Percentiles rank a stretch among this genome's conserved stretches.
Conservation (phyloP, 768 basidiomycete genomes). For the Glaciozyma martinii region DNA sequence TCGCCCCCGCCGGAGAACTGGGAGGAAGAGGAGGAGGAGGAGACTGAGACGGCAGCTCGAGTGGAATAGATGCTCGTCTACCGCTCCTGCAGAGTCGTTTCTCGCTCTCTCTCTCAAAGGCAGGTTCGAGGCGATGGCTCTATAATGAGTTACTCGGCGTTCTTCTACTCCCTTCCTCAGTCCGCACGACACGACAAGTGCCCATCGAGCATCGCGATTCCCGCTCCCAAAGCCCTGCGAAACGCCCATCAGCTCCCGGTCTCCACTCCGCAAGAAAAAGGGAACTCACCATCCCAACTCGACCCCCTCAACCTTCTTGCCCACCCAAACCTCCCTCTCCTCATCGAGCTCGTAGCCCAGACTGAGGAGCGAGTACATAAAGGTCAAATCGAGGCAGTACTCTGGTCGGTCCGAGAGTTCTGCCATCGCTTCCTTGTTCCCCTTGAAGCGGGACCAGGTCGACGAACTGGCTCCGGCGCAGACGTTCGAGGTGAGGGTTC, state of each 20-base stretch:
- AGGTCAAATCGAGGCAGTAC: constrained; percentile 91
- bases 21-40: no score
- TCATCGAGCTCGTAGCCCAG: constrained; percentile 83
- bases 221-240: no score
- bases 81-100: no score
- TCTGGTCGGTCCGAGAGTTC: constrained; percentile 79
- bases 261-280: not conserved
- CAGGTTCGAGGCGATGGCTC: no score
- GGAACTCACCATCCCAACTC: constrained; percentile 70
- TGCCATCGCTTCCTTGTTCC: constrained; percentile 45
- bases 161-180: not conserved
- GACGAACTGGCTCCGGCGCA: constrained; percentile 62
- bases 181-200: constrained; percentile 20
- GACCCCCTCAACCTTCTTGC: constrained; percentile 77
- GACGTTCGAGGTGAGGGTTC: constrained; percentile 55
- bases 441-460: constrained; percentile 47
- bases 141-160: no score
- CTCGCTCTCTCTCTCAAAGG: no score
- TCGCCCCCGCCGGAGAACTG: no score
- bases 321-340: constrained; percentile 54
- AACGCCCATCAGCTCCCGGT: not conserved
- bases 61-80: no score
- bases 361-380: constrained; percentile 78
- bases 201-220: not conserved
- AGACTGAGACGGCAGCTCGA: no score